Conservation (phyloP, 495 filamentous ascomycete species). For the Aspergillus funiculosus region DNA sequence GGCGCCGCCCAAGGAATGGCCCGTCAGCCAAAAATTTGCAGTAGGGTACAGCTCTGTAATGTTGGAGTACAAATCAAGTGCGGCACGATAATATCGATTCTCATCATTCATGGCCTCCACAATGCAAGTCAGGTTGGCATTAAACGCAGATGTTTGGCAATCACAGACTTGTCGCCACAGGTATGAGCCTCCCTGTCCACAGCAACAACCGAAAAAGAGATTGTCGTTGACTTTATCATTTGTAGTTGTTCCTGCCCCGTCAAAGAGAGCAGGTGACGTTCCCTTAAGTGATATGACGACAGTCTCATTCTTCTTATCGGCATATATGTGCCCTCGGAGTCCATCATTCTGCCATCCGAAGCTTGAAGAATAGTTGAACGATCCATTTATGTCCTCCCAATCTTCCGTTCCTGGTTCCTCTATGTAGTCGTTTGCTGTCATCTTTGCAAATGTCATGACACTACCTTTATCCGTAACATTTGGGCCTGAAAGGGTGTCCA, state of each 20-base stretch:
- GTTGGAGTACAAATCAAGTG: slow-evolving; percentile 82
- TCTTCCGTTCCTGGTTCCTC: slow-evolving; percentile 61
- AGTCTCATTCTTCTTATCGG: slow-evolving; percentile 76
- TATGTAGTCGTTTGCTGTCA: slow-evolving; percentile 86
- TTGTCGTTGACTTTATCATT: slow-evolving; percentile 99
- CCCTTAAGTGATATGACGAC: slow-evolving; percentile 91
- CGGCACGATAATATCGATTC: slow-evolving; percentile 84
- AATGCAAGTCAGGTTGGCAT: slow-evolving; percentile 87
- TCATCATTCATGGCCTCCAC: slow-evolving; percentile 66
- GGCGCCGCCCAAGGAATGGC: slow-evolving; percentile 87
- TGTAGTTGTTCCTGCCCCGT: slow-evolving; percentile 89
- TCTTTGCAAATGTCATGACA: slow-evolving; percentile 73
- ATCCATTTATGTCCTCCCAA: slow-evolving; percentile 75
- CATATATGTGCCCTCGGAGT: slow-evolving; percentile 86
- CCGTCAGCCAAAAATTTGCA: slow-evolving; percentile 79
- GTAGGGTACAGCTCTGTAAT: slow-evolving; percentile 83
- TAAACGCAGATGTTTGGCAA: slow-evolving; percentile 76
- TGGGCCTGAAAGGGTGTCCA: slow-evolving; percentile 72
- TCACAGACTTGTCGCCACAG: slow-evolving; percentile 88
- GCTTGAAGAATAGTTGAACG: slow-evolving; percentile 72
- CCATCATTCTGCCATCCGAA: slow-evolving; percentile 94
- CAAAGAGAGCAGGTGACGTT: slow-evolving; percentile 83
- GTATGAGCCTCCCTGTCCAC: slow-evolving; percentile 81
- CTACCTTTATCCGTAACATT: slow-evolving; percentile 83
- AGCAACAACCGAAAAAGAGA: slow-evolving; percentile 95